phyloP scores from a whole-genome alignment of 2,329 filamentous ascomycete species.

The Aspergillus calidoustus region DNA sequence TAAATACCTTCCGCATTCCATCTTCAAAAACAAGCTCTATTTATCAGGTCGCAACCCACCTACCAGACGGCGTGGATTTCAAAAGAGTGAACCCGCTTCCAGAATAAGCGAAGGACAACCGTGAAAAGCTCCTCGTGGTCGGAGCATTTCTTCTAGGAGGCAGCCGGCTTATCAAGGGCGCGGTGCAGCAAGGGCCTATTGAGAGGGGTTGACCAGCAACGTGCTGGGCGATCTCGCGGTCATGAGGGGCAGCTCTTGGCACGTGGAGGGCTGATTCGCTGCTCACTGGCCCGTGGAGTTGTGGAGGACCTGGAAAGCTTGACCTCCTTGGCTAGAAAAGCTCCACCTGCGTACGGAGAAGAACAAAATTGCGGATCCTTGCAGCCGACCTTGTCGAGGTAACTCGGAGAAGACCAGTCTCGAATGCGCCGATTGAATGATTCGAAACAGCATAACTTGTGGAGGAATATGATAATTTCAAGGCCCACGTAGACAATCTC shows the following conservation, averaged over 20 bases:
- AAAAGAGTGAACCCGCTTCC: conserved; percentile 1
- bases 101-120: neutral
- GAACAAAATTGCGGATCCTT: neutral
- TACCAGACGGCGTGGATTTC: conserved; percentile 16
- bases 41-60: neutral
- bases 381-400: neutral
- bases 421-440: neutral
- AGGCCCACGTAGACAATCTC: neutral
- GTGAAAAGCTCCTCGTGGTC: conserved; percentile 4
- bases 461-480: too few species aligned
- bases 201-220: conserved; percentile 26
- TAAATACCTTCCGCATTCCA: neutral
- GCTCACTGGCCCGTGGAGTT: conserved; percentile 11
- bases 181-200: conserved; percentile 23
- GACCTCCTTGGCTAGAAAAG: neutral
- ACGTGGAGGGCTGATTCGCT: conserved; percentile 27
- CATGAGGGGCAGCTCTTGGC: conserved; percentile 25
- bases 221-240: conserved; percentile 22
- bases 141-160: neutral
- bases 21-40: conserved; percentile 1
- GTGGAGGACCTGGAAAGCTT: neutral
- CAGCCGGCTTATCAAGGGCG: conserved; percentile 19
- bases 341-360: neutral
- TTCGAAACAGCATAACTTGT: neutral
- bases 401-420: neutral